Percentiles rank a stretch among this genome's conserved stretches.
These are phyloP conservation scores for Peronospora belbahrii DNA, from an alignment of 352 stramenopile species.

Conservation along the genomic window DNA sequence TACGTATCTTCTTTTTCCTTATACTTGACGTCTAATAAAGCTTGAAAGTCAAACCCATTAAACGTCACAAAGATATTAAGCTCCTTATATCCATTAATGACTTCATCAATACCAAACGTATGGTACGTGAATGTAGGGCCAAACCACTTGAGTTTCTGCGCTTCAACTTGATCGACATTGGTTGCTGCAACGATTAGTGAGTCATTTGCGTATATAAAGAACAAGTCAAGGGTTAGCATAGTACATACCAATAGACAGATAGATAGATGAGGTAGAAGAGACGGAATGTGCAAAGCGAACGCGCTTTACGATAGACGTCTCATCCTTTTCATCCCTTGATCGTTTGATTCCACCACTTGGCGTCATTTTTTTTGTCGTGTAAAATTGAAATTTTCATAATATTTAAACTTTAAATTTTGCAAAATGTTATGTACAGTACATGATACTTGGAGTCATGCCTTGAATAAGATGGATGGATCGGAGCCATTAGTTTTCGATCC, in stretches of 20 bases:
- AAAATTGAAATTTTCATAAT: not conserved
- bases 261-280: conserved; percentile 42
- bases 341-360: conserved; percentile 21
- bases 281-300: conserved; percentile 49
- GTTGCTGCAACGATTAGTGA: conserved; percentile 25
- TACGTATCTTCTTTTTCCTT: conserved; percentile 44
- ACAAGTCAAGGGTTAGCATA: not conserved
- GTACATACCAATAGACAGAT: conserved; percentile 47
- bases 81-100: conserved; percentile 53
- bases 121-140: conserved; percentile 76
- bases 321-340: conserved; percentile 1
- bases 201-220: not conserved
- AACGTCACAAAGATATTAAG: conserved; percentile 53
- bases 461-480: not conserved
- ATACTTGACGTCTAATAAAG: conserved; percentile 45
- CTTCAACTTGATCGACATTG: conserved; percentile 33
- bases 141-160: conserved; percentile 40
- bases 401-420: not conserved
- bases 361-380: conserved; percentile 25
- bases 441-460: not conserved
- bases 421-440: not conserved
- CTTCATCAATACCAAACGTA: conserved; percentile 64
- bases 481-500: not conserved
- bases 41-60: conserved; percentile 57
- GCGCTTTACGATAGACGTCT: conserved; percentile 35